phyloP scores from a whole-genome alignment of 352 stramenopile genomes.

The Nothophytophthora sp. region DNA sequence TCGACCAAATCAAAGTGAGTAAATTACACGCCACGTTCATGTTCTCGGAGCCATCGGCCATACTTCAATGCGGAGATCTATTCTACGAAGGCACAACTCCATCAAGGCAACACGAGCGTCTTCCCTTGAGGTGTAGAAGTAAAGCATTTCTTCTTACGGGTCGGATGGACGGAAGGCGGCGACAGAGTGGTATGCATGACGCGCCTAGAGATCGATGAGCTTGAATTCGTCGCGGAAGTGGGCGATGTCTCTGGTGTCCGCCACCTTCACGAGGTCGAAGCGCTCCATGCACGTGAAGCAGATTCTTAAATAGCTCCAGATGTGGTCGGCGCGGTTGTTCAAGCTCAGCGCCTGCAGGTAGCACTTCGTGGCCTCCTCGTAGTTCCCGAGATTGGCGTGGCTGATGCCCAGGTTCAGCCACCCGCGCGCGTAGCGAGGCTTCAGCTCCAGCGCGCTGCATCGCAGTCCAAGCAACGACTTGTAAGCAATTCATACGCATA shows the following conservation, averaged over 20 bases:
- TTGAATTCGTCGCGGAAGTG: slow-evolving; percentile 87
- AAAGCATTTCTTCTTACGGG: slow-evolving; percentile 22
- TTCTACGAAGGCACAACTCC: too few relatives aligned
- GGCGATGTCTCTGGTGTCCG: slow-evolving; percentile 81
- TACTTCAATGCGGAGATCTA: too few relatives aligned
- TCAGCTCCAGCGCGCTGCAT: slow-evolving; percentile 91
- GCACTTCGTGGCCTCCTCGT: slow-evolving; percentile 95
- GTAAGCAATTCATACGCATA: slow-evolving; percentile 6
- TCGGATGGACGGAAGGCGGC: neutral
- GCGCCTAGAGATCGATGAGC: slow-evolving; percentile 70
- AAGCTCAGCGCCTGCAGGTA: slow-evolving; percentile 97
- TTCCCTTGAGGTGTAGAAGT: neutral
- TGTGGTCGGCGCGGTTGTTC: slow-evolving; percentile 95
- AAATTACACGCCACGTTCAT: too few relatives aligned
- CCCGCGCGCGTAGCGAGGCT: slow-evolving; percentile 96
- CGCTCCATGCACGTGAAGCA: slow-evolving; percentile 97
- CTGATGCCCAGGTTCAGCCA: slow-evolving; percentile 99
- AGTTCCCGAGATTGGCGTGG: slow-evolving; percentile 96
- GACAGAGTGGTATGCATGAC: neutral
- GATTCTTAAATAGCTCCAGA: slow-evolving; percentile 99
- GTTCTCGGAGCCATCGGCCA: too few relatives aligned
- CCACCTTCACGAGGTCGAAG: slow-evolving; percentile 96
- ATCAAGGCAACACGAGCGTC: too few relatives aligned
- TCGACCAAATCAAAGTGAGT: too few relatives aligned
- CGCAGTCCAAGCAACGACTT: slow-evolving; percentile 3